Evolutionary conservation across 805 yeast genomes (phyloP).

Genomic region (Ogataea pini): DNA sequence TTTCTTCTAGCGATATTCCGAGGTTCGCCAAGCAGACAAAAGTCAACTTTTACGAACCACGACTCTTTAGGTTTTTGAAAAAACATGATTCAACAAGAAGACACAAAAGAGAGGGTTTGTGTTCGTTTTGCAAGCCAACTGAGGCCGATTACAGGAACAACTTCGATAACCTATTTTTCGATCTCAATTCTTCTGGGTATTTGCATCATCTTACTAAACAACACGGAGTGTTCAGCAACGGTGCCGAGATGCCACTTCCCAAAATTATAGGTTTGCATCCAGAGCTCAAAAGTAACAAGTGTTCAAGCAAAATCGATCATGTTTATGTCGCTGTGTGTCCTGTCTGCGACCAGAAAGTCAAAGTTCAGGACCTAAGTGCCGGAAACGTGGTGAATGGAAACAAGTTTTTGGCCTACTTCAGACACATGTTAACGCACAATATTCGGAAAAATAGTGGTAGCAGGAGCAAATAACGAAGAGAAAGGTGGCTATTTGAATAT

Average conservation of each 20-base stretch:
- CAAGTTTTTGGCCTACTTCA: constrained; percentile 19
- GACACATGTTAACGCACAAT: constrained; percentile 24
- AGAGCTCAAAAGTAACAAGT: constrained; percentile 16
- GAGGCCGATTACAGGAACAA: constrained; percentile 10
- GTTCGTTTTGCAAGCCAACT: constrained; percentile 25
- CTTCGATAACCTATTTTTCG: constrained; percentile 20
- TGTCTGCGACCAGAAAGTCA: constrained; percentile 15
- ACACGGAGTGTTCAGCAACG: constrained; percentile 31
- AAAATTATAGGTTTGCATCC: constrained; percentile 19
- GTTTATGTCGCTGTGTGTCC: constrained; percentile 20
- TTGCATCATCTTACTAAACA: constrained; percentile 30
- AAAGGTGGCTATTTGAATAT: no score
- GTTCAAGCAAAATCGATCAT: constrained; percentile 15
- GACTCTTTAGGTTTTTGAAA: constrained; percentile 17
- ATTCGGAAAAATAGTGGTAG: constrained; percentile 17
- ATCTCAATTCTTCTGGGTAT: constrained; percentile 27
- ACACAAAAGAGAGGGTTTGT: constrained; percentile 24
- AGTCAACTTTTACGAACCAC: constrained; percentile 21
- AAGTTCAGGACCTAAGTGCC: constrained; percentile 16
- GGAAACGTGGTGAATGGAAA: constrained; percentile 13
- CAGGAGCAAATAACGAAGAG: constrained; percentile 2
- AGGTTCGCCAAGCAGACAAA: constrained; percentile 9
- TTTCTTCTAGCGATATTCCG: background rate
- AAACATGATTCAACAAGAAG: constrained; percentile 11
- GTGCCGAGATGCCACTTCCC: constrained; percentile 25